A percentile compares a stretch with the other conserved stretches of the same genome.
These are phyloP conservation scores for Fusarium sterilihyphosum DNA, from an alignment of 2,329 filamentous ascomycete genomes.

Conservation along the genomic window DNA sequence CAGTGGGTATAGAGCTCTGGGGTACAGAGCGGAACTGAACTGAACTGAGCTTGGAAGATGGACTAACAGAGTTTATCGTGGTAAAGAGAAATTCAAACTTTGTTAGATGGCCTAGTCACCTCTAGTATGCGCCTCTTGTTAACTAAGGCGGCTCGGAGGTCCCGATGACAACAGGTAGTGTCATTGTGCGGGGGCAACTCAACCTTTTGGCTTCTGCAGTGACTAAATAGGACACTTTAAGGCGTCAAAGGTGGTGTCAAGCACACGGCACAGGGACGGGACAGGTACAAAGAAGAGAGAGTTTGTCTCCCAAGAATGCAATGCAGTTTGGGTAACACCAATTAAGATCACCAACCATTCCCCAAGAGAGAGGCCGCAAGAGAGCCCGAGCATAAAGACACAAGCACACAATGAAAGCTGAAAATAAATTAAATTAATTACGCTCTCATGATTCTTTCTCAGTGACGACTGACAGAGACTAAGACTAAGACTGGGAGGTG, in stretches of 20 bases:
- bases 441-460: background rate
- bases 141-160: conserved; percentile 20
- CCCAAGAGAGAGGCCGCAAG: conserved; percentile 4
- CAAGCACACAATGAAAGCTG: background rate
- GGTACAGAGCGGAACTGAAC: background rate
- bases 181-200: conserved; percentile 21
- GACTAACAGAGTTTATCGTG: conserved; percentile 28
- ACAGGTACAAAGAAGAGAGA: conserved; percentile 15
- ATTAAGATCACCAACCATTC: background rate
- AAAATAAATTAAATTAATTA: background rate
- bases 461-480: background rate
- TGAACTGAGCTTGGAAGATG: background rate
- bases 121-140: conserved; percentile 23
- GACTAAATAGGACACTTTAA: background rate
- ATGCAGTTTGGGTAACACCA: conserved; percentile 33
- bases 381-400: conserved; percentile 6
- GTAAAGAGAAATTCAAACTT: conserved; percentile 21
- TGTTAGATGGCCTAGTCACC: background rate
- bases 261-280: conserved; percentile 1
- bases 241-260: conserved; percentile 22
- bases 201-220: conserved; percentile 16
- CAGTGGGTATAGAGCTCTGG: conserved; percentile 4
- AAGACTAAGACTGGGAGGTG: background rate
- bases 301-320: conserved; percentile 29
- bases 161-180: conserved; percentile 24